Percentiles rank a stretch among this genome's conserved stretches.
phyloP scores from a whole-genome alignment of 1,284 basidiomycete species.

The Uromyces viciae-fabae region DNA sequence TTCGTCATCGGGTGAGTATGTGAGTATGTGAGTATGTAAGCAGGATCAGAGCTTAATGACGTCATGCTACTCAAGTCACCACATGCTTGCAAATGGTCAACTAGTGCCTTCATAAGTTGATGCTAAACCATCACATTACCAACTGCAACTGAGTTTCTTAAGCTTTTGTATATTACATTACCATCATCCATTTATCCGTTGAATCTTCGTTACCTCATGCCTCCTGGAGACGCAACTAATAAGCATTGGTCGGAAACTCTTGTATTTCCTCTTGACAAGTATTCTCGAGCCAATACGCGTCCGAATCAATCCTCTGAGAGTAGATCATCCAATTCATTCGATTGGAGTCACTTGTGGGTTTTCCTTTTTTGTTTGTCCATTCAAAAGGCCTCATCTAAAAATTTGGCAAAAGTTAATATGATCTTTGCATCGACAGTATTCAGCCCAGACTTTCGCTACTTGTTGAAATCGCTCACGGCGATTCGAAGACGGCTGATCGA shows the following conservation, averaged over 20 bases:
- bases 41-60: too few species aligned
- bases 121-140: too few species aligned
- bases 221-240: neutral
- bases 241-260: conserved; percentile 20
- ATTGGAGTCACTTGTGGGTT: conserved; percentile 28
- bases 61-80: too few species aligned
- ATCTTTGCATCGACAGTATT: neutral
- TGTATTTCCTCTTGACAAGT: neutral
- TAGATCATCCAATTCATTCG: neutral
- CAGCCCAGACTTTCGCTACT: conserved; percentile 17
- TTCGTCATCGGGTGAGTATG: too few species aligned
- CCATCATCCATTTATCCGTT: neutral
- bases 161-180: too few species aligned
- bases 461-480: conserved; percentile 9
- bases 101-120: too few species aligned
- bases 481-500: neutral
- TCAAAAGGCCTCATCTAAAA: neutral
- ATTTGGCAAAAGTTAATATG: neutral
- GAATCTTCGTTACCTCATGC: neutral
- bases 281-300: neutral
- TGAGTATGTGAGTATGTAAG: too few species aligned
- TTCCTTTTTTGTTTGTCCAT: neutral
- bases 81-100: too few species aligned
- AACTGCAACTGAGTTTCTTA: too few species aligned
- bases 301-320: neutral